phyloP scores from a whole-genome alignment of 805 yeast genomes.

The Schwanniomyces yamadae region DNA sequence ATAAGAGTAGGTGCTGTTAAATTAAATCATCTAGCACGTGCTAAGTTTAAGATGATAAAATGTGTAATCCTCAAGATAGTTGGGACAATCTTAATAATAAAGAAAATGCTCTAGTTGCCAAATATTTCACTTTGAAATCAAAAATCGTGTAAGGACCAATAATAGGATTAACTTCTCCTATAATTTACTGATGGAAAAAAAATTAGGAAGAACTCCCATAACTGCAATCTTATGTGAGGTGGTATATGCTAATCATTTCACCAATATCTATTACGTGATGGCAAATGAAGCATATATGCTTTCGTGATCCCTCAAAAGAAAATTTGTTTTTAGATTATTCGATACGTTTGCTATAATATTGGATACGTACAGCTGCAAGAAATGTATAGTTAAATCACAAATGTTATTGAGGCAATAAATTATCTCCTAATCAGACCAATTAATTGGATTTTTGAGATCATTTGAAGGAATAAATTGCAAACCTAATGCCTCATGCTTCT shows the following conservation, averaged over 20 bases:
- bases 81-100: too few relatives aligned
- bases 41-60: too few relatives aligned
- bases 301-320: background rate
- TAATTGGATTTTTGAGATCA: slow-evolving; percentile 15
- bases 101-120: too few relatives aligned
- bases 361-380: slow-evolving; percentile 14
- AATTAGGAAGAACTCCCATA: slow-evolving; percentile 10
- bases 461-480: slow-evolving; percentile 14
- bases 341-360: background rate
- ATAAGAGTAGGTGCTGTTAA: too few relatives aligned
- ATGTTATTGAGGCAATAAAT: slow-evolving; percentile 12
- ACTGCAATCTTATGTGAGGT: slow-evolving; percentile 10
- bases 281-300: slow-evolving; percentile 1
- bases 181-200: too few relatives aligned
- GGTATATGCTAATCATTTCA: slow-evolving; percentile 9
- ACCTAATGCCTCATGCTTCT: slow-evolving; percentile 12
- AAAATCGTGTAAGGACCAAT: too few relatives aligned
- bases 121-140: too few relatives aligned
- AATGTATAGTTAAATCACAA: slow-evolving; percentile 12
- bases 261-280: background rate
- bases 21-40: too few relatives aligned
- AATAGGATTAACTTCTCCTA: too few relatives aligned
- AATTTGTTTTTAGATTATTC: background rate
- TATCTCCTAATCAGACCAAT: slow-evolving; percentile 15
- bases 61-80: too few relatives aligned